phyloP scores from a whole-genome alignment of 495 filamentous ascomycete genomes.

The Massariosphaeria phaeospora region DNA sequence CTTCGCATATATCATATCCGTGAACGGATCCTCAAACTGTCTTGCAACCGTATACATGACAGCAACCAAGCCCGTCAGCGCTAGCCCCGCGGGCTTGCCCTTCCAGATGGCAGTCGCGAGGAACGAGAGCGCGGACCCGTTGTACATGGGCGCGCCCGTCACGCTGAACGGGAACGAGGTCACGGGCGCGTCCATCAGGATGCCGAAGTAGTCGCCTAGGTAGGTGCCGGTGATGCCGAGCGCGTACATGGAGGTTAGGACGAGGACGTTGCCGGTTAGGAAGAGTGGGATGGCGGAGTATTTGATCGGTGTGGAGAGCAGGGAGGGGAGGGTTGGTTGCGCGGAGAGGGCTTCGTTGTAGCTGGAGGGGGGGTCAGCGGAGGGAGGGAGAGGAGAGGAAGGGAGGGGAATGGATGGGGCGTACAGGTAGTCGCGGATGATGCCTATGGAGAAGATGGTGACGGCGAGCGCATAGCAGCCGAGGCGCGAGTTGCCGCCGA shows the following conservation, averaged over 20 bases:
- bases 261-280: slow-evolving; percentile 72
- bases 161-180: slow-evolving; percentile 95
- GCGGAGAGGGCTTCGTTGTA: slow-evolving; percentile 69
- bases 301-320: slow-evolving; percentile 49
- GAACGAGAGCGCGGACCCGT: slow-evolving; percentile 88
- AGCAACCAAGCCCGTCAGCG: slow-evolving; percentile 70
- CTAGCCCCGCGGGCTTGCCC: slow-evolving; percentile 81
- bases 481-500: slow-evolving; percentile 69
- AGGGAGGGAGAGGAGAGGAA: slow-evolving; percentile 15
- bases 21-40: slow-evolving; percentile 95
- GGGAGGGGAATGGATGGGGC: slow-evolving; percentile 34
- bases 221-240: slow-evolving; percentile 97
- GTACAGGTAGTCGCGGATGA: slow-evolving; percentile 74
- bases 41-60: slow-evolving; percentile 78
- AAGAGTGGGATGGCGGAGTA: slow-evolving; percentile 64
- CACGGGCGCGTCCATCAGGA: slow-evolving; percentile 90
- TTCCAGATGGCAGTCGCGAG: slow-evolving; percentile 81
- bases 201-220: slow-evolving; percentile 96
- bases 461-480: slow-evolving; percentile 88
- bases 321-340: slow-evolving; percentile 69
- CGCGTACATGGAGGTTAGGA: slow-evolving; percentile 81
- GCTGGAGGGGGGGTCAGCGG: slow-evolving; percentile 25
- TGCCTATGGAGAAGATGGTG: slow-evolving; percentile 84
- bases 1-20: slow-evolving; percentile 87
- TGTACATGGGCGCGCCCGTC: slow-evolving; percentile 92